Percentiles rank a stretch among this genome's conserved stretches.
phyloP scores from a whole-genome alignment of 257 asterid species.

The Coffea canephora region DNA sequence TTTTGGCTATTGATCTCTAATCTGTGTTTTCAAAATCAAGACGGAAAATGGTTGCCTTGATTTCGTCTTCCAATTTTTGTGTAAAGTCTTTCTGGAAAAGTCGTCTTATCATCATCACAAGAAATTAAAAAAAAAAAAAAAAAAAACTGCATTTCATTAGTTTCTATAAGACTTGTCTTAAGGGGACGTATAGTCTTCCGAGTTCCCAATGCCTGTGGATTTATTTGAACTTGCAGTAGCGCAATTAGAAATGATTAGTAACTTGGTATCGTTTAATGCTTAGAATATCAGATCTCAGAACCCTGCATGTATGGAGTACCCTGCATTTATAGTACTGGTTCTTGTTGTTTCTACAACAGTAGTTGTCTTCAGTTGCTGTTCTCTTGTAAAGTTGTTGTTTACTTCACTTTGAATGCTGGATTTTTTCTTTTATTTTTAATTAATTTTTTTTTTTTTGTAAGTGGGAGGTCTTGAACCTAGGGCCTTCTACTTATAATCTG shows the following conservation, averaged over 20 bases:
- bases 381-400: neutral
- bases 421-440: constrained; percentile 8
- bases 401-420: constrained; percentile 4
- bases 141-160: neutral
- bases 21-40: neutral
- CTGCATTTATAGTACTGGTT: neutral
- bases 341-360: neutral
- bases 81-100: neutral
- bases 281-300: constrained; percentile 1
- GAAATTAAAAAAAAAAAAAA: neutral
- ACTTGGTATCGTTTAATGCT: neutral
- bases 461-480: too few species aligned
- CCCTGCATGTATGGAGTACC: neutral
- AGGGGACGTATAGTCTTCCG: neutral
- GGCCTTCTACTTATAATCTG: too few species aligned
- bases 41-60: neutral
- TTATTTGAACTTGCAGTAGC: neutral
- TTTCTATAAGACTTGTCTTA: neutral
- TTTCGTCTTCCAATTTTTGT: neutral
- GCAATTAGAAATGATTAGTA: neutral
- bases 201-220: neutral
- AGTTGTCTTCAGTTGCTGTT: neutral
- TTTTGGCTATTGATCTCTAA: constrained; percentile 1
- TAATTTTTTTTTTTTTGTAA: too few species aligned
- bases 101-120: neutral